phyloP scores from a whole-genome alignment of 106 monocot genomes.

The Agapanthus africanus region DNA sequence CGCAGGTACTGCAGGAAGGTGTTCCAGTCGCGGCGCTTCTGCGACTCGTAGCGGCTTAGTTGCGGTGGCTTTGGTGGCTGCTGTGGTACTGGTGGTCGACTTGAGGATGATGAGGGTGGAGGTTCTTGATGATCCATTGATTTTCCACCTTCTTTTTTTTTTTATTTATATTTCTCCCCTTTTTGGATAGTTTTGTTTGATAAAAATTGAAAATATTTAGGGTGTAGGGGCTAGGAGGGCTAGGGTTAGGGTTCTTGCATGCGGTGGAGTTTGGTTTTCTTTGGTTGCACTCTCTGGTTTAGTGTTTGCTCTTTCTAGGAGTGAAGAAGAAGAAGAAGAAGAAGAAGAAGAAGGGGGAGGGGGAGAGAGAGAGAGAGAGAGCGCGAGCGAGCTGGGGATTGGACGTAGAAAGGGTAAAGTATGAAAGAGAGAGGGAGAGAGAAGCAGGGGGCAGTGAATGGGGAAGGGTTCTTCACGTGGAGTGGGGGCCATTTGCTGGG shows the following conservation, averaged over 20 bases:
- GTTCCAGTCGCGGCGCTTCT: conserved; percentile 14
- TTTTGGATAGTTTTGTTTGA: too few species aligned
- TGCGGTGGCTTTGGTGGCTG: background rate
- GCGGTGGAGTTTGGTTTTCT: background rate
- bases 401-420: too few species aligned
- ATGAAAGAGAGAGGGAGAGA: too few species aligned
- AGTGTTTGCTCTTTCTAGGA: background rate
- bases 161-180: too few species aligned
- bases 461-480: background rate
- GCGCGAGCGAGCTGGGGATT: too few species aligned
- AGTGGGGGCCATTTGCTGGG: background rate
- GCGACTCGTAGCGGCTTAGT: conserved; percentile 14
- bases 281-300: background rate
- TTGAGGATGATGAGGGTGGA: background rate
- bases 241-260: background rate
- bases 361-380: background rate
- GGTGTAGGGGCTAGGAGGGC: too few species aligned
- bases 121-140: too few species aligned
- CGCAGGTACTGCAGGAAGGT: conserved; percentile 18
- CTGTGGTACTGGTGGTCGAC: background rate
- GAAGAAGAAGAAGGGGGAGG: too few species aligned
- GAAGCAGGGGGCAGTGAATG: too few species aligned
- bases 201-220: too few species aligned
- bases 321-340: background rate
- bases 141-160: too few species aligned